Conservation (phyloP, 331 rosid genomes). For the Rosa hybrid region DNA sequence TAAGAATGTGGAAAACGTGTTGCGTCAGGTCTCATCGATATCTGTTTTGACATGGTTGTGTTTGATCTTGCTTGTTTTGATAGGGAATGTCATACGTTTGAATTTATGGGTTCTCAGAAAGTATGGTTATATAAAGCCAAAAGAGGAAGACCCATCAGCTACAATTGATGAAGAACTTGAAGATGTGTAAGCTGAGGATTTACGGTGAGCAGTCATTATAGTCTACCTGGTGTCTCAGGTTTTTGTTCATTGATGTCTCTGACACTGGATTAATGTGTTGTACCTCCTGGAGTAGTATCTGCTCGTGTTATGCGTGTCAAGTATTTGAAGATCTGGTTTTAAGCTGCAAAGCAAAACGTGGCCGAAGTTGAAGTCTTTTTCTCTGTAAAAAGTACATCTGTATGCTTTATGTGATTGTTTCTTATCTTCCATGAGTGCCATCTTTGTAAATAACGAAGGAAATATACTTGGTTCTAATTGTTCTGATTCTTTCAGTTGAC, state of each 20-base stretch:
- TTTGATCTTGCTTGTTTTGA: slow-evolving; percentile 25
- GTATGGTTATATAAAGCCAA: slow-evolving; percentile 31
- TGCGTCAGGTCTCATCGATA: slow-evolving; percentile 23
- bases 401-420: not conserved
- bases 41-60: slow-evolving; percentile 33
- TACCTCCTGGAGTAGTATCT: not conserved
- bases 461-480: not conserved
- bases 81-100: slow-evolving; percentile 37
- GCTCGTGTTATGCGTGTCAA: not conserved
- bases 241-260: not conserved
- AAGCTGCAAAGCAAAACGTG: not conserved
- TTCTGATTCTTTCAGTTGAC: not conserved
- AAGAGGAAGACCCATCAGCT: not conserved
- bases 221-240: not conserved
- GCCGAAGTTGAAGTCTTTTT: not conserved
- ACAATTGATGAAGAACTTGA: slow-evolving; percentile 26
- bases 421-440: not conserved
- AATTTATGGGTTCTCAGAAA: slow-evolving; percentile 41
- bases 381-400: not conserved
- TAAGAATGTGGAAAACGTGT: not conserved
- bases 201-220: not conserved
- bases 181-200: slow-evolving; percentile 1
- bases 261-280: not conserved
- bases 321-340: not conserved
- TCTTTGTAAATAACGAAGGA: not conserved